Percentiles rank a stretch among this genome's conserved stretches.
Conservation (phyloP, 2,329 filamentous ascomycete species). For the Emergomyces pasteurianus region DNA sequence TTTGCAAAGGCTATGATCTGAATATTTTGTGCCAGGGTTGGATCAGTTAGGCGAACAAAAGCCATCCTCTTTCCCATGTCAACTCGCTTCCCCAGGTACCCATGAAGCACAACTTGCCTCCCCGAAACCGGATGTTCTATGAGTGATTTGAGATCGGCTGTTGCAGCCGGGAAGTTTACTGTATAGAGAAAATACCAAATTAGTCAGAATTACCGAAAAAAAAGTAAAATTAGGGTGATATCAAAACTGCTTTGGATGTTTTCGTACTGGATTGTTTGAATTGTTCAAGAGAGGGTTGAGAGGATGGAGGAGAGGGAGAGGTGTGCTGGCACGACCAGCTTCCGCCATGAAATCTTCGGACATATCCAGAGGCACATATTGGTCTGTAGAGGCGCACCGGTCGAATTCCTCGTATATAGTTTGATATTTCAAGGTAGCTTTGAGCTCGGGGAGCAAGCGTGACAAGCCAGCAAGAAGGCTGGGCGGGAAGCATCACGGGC, state of each 20-base stretch:
- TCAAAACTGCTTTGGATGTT: background rate
- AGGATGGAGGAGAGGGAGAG: slow-evolving; percentile 4
- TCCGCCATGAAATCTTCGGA: slow-evolving; percentile 4
- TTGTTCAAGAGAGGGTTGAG: slow-evolving; percentile 24
- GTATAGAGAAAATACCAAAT: slow-evolving; percentile 1
- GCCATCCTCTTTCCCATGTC: slow-evolving; percentile 57
- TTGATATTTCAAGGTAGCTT: slow-evolving; percentile 29
- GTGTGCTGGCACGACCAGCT: slow-evolving; percentile 13
- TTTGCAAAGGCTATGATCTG: slow-evolving; percentile 38
- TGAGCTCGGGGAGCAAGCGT: slow-evolving; percentile 15
- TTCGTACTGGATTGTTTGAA: slow-evolving; percentile 37
- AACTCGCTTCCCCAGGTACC: slow-evolving; percentile 59
- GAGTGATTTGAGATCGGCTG: slow-evolving; percentile 28
- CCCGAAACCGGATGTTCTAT: slow-evolving; percentile 20
- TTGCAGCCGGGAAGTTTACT: slow-evolving; percentile 39
- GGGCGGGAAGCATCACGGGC: slow-evolving; percentile 15
- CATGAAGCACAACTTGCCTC: slow-evolving; percentile 46
- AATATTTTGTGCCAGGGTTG: slow-evolving; percentile 32
- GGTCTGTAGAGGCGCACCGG: background rate
- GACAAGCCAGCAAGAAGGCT: background rate
- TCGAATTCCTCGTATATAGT: slow-evolving; percentile 20
- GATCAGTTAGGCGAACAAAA: slow-evolving; percentile 51
- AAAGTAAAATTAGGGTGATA: background rate
- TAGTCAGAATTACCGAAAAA: background rate
- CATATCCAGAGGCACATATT: slow-evolving; percentile 2